These are phyloP conservation scores for Vicia sativa DNA, from an alignment of 306 rosid genomes.

Conservation along the genomic window DNA sequence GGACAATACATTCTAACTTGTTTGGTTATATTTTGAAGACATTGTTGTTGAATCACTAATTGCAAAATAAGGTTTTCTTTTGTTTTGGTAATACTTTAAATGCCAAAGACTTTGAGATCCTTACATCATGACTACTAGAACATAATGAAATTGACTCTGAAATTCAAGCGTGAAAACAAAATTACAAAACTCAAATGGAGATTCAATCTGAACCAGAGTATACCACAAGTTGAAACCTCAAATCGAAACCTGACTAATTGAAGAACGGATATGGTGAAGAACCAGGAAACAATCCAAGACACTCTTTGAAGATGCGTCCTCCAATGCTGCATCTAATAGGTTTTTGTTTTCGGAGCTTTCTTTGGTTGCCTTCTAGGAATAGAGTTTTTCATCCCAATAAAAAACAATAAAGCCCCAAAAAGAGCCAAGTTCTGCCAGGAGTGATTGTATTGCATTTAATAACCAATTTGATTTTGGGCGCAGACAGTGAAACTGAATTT, in stretches of 20 bases:
- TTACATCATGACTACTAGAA: conserved; percentile 25
- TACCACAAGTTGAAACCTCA: neutral
- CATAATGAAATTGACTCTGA: conserved; percentile 30
- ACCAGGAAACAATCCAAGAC: conserved; percentile 28
- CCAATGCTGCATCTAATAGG: conserved; percentile 44
- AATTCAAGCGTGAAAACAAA: conserved; percentile 27
- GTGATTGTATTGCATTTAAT: conserved; percentile 6
- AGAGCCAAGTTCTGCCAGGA: conserved; percentile 65
- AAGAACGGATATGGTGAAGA: conserved; percentile 27
- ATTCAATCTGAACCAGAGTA: conserved; percentile 30
- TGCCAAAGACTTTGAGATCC: conserved; percentile 22
- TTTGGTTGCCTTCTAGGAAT: conserved; percentile 55
- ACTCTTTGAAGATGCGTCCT: conserved; percentile 26
- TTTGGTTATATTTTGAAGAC: no score
- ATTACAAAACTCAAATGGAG: conserved; percentile 36
- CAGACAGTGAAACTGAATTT: neutral
- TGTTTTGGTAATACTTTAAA: neutral
- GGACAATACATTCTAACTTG: no score
- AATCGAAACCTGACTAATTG: conserved; percentile 20
- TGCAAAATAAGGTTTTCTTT: no score
- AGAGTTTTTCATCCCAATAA: conserved; percentile 69
- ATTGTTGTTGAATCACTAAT: no score
- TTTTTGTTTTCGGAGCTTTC: conserved; percentile 60
- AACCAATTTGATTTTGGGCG: conserved; percentile 3
- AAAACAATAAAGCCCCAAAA: conserved; percentile 66